These are phyloP conservation scores for Cunninghamia lanceolata DNA, from an alignment of 75 land plant species.

Conservation along the genomic window DNA sequence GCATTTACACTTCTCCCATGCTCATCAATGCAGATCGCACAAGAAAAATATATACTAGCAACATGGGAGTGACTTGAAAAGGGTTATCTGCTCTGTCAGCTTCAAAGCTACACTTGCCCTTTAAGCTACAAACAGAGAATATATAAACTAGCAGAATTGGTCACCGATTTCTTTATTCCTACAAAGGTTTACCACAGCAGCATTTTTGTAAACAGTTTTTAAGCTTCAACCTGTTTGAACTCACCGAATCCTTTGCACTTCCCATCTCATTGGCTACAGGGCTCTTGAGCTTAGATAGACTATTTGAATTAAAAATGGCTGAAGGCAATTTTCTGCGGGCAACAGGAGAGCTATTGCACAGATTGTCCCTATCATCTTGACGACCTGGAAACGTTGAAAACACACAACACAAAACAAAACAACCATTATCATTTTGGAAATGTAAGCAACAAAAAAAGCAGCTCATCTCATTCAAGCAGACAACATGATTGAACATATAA, in stretches of 20 bases:
- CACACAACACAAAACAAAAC: neutral
- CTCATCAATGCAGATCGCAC: neutral
- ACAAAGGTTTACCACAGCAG: neutral
- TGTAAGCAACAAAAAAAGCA: neutral
- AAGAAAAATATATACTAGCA: neutral
- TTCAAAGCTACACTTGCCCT: neutral
- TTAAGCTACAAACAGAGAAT: neutral
- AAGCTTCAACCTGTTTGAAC: conserved; percentile 13
- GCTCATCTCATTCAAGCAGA: neutral
- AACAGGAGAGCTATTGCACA: conserved; percentile 17
- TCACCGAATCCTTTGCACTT: conserved; percentile 33
- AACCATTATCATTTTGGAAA: neutral
- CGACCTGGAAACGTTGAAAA: conserved; percentile 20
- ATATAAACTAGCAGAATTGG: neutral
- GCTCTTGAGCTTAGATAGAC: conserved; percentile 39
- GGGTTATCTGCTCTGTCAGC: neutral
- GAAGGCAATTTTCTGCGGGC: conserved; percentile 24
- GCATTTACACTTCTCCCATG: neutral
- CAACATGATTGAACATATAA: neutral
- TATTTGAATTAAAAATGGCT: conserved; percentile 22
- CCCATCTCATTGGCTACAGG: conserved; percentile 29
- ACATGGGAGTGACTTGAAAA: neutral
- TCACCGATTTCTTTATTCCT: neutral
- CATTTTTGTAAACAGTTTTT: neutral
- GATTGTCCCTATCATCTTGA: conserved; percentile 26